Percentiles rank a stretch among this genome's conserved stretches.
These are phyloP conservation scores for Harringtonia lauricola DNA, from an alignment of 2,329 filamentous ascomycete genomes.

Conservation along the genomic window DNA sequence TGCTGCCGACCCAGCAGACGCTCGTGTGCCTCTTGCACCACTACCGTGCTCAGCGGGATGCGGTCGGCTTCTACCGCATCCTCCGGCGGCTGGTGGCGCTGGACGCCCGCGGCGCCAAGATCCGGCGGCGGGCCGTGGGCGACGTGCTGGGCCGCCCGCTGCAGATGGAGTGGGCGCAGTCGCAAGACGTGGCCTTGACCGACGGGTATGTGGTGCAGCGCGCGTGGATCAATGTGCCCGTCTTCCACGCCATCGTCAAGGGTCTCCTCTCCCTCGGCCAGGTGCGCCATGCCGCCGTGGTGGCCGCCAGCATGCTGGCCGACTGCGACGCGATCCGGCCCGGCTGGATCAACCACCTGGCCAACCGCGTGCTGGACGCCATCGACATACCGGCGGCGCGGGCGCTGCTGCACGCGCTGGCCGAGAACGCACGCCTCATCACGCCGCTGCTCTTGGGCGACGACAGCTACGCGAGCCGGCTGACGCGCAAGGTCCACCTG, in stretches of 20 bases:
- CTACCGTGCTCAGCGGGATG: conserved; percentile 29
- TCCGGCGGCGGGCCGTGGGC: conserved; percentile 14
- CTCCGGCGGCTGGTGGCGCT: conserved; percentile 34
- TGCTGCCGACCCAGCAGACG: conserved; percentile 37
- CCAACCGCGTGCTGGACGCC: conserved; percentile 29
- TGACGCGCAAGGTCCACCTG: conserved; percentile 9
- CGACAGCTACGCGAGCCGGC: conserved; percentile 1
- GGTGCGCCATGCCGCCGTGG: conserved; percentile 29
- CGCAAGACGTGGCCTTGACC: conserved; percentile 12
- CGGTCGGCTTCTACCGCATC: conserved; percentile 30
- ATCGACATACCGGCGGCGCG: conserved; percentile 25
- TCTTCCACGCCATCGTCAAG: conserved; percentile 34
- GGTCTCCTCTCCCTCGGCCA: conserved; percentile 37
- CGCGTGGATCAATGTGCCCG: conserved; percentile 22
- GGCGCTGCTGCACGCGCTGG: conserved; percentile 21
- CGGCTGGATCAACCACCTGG: conserved; percentile 26
- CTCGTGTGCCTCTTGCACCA: conserved; percentile 38
- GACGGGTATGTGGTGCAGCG: conserved; percentile 29
- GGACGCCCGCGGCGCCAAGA: conserved; percentile 27
- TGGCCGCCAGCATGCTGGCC: conserved; percentile 21
- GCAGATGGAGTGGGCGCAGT: conserved; percentile 16
- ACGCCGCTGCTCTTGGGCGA: conserved; percentile 8
- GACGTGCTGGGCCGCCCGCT: conserved; percentile 10
- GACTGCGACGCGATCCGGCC: conserved; percentile 25
- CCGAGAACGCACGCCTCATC: conserved; percentile 15